Percentiles rank a stretch among this genome's conserved stretches.
Evolutionary conservation across 2,329 filamentous ascomycete species (phyloP).

Genomic region (Pseudocercospora pini-densiflorae): DNA sequence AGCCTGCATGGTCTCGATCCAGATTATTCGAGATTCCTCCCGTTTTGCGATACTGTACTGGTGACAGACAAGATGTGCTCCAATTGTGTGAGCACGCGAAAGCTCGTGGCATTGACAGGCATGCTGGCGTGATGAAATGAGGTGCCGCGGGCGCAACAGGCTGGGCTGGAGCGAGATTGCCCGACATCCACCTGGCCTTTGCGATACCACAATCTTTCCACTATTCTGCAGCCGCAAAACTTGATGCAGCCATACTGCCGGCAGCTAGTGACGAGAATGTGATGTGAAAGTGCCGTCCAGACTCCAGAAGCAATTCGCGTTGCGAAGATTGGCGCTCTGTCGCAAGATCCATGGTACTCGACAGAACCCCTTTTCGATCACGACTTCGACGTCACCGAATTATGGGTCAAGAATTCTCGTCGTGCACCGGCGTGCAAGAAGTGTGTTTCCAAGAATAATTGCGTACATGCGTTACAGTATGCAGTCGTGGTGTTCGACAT

Average conservation of each 20-base stretch:
- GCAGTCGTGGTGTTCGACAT: no score
- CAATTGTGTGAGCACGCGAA: background rate
- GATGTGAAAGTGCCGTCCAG: background rate
- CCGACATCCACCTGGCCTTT: background rate
- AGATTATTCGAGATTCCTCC: background rate
- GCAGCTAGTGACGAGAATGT: background rate
- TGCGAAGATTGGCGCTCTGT: background rate
- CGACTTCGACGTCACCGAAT: background rate
- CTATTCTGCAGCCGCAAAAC: background rate
- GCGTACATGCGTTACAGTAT: no score
- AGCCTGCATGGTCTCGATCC: background rate
- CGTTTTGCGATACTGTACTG: background rate
- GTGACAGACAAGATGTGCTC: background rate
- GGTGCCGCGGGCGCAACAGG: background rate
- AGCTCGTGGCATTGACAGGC: background rate
- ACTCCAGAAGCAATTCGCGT: background rate
- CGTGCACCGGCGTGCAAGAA: background rate
- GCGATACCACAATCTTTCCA: background rate
- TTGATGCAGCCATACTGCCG: background rate
- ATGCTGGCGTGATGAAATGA: background rate
- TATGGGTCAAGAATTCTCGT: background rate
- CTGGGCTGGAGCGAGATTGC: background rate
- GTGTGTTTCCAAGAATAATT: slow-evolving; percentile 1
- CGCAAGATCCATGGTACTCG: background rate
- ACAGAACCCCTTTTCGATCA: background rate